Percentiles rank a stretch among this genome's conserved stretches.
phyloP scores from a whole-genome alignment of 257 asterid genomes.

The Echium plantagineum region DNA sequence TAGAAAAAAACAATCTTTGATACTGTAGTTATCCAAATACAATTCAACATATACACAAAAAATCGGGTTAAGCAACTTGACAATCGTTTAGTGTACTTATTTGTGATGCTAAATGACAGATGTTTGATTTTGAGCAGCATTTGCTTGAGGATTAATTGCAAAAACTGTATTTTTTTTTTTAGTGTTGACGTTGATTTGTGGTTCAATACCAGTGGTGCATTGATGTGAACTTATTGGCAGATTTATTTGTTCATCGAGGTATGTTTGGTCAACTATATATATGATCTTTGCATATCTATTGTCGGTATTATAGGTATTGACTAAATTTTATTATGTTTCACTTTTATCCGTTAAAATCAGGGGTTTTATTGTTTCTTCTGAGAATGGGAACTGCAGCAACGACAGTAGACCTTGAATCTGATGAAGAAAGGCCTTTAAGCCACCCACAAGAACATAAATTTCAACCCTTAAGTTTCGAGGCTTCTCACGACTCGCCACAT shows the following conservation, averaged over 20 bases:
- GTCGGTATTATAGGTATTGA: neutral
- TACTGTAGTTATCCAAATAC: too few species aligned
- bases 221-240: conserved; percentile 1
- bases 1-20: too few species aligned
- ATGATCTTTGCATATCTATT: too few species aligned
- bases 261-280: neutral
- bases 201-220: conserved; percentile 7
- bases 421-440: conserved; percentile 52
- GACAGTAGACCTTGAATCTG: conserved; percentile 43
- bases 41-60: too few species aligned
- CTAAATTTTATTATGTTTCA: neutral
- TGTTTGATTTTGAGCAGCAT: neutral
- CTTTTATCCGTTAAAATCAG: neutral
- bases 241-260: neutral
- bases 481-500: conserved; percentile 26
- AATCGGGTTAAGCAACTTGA: too few species aligned
- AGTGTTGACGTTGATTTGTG: conserved; percentile 9
- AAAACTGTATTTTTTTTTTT: neutral
- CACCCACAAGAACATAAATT: conserved; percentile 29
- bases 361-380: conserved; percentile 1
- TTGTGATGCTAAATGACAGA: neutral
- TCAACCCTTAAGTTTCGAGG: conserved; percentile 39
- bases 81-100: too few species aligned
- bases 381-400: conserved; percentile 35
- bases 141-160: too few species aligned